Evolutionary conservation across 2,329 filamentous ascomycete genomes (phyloP).

Genomic region (Venturia nashicola): DNA sequence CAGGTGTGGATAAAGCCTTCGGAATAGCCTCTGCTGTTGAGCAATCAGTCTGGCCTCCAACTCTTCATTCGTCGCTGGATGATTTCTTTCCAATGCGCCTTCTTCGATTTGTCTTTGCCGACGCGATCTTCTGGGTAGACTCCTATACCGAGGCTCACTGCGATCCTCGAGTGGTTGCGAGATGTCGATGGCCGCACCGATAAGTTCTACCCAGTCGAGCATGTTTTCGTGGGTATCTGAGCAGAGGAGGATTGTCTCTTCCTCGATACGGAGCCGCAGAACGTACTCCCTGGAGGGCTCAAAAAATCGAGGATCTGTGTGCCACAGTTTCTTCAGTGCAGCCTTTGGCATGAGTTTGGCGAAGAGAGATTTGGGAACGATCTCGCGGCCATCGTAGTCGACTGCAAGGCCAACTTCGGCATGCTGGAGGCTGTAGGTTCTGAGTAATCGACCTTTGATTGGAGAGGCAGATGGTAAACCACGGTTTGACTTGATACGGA

Average conservation of each 20-base stretch:
- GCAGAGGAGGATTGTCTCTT: slow-evolving; percentile 61
- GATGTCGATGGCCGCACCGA: slow-evolving; percentile 64
- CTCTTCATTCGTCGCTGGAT: slow-evolving; percentile 13
- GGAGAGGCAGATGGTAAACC: slow-evolving; percentile 13
- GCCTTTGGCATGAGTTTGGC: slow-evolving; percentile 31
- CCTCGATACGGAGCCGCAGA: slow-evolving; percentile 59
- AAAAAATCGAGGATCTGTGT: slow-evolving; percentile 35
- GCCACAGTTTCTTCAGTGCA: slow-evolving; percentile 27
- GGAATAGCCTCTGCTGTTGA: slow-evolving; percentile 36
- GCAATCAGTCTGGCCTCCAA: slow-evolving; percentile 28
- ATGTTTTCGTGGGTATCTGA: slow-evolving; percentile 53
- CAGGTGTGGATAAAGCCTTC: slow-evolving; percentile 33
- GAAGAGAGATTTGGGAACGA: slow-evolving; percentile 31
- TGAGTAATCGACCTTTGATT: slow-evolving; percentile 47
- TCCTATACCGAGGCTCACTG: slow-evolving; percentile 31
- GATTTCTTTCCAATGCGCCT: slow-evolving; percentile 17
- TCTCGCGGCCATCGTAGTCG: slow-evolving; percentile 51
- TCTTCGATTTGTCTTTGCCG: slow-evolving; percentile 24
- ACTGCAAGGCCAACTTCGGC: slow-evolving; percentile 64
- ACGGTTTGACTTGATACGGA: slow-evolving; percentile 43
- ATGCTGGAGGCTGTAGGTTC: slow-evolving; percentile 60
- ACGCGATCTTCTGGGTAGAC: slow-evolving; percentile 31
- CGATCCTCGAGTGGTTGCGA: slow-evolving; percentile 60
- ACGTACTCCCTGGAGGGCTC: slow-evolving; percentile 42
- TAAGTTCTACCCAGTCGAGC: slow-evolving; percentile 53